These are phyloP conservation scores for Globisporangium megalacanthum DNA, from an alignment of 352 stramenopile species.

Conservation along the genomic window DNA sequence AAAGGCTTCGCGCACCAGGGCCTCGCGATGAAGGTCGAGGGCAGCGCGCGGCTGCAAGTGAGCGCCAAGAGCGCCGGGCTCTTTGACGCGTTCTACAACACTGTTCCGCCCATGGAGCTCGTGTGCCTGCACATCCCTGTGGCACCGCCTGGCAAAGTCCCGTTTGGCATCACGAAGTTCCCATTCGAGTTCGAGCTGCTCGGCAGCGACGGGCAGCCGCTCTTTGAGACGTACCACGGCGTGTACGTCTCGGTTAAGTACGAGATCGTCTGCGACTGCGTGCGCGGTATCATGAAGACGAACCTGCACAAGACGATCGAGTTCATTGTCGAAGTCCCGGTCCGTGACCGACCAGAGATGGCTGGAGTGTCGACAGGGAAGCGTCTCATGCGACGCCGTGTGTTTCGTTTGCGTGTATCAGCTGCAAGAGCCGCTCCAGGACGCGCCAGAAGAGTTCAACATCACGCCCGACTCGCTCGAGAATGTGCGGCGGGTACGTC, in stretches of 20 bases:
- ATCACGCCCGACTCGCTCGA: slow-evolving; percentile 84
- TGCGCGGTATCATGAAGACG: slow-evolving; percentile 86
- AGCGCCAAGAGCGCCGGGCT: slow-evolving; percentile 74
- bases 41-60: slow-evolving; percentile 72
- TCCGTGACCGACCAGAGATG: slow-evolving; percentile 12
- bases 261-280: slow-evolving; percentile 79
- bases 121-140: slow-evolving; percentile 83
- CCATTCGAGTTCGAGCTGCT: slow-evolving; percentile 87
- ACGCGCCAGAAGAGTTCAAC: slow-evolving; percentile 67
- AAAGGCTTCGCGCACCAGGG: slow-evolving; percentile 82
- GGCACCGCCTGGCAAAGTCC: slow-evolving; percentile 58
- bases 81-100: slow-evolving; percentile 84
- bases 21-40: slow-evolving; percentile 81
- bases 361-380: background rate
- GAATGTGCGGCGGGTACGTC: slow-evolving; percentile 58
- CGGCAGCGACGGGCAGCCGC: slow-evolving; percentile 49
- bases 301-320: slow-evolving; percentile 81
- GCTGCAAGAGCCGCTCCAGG: slow-evolving; percentile 48
- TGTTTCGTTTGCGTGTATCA: slow-evolving; percentile 12
- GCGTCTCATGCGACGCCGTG: background rate
- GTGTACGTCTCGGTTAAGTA: slow-evolving; percentile 91
- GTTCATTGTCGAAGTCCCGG: slow-evolving; percentile 90
- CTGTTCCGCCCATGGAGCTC: slow-evolving; percentile 66
- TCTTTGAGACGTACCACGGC: slow-evolving; percentile 92
- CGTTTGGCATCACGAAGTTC: slow-evolving; percentile 80